These are phyloP conservation scores for Theobroma cacao DNA, from an alignment of 345 rosid species.

Conservation along the genomic window DNA sequence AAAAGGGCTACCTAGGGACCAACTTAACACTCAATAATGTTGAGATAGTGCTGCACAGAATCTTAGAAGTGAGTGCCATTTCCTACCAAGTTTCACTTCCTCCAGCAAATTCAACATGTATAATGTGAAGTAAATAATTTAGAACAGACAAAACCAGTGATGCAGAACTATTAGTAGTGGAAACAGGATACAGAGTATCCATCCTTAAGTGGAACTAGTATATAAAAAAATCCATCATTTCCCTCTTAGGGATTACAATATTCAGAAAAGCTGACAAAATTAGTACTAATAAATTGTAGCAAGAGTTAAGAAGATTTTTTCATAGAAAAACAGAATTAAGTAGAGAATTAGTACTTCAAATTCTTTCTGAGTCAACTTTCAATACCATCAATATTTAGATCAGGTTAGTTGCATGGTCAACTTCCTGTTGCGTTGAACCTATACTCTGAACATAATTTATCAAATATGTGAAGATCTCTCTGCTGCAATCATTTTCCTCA, in stretches of 20 bases:
- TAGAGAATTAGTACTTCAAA: conserved; percentile 13
- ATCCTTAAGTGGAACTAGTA: not conserved
- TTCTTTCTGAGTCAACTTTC: conserved; percentile 29
- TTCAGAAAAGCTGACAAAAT: conserved; percentile 19
- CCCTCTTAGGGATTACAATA: not conserved
- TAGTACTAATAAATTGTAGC: not conserved
- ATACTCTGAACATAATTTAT: not conserved
- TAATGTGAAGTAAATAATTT: conserved; percentile 11
- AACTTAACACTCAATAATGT: conserved; percentile 9
- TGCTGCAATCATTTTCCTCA: no score
- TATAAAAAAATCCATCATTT: not conserved
- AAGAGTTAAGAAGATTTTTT: conserved; percentile 18
- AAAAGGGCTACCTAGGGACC: not conserved
- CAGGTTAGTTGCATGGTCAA: conserved; percentile 6
- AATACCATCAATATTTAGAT: conserved; percentile 8
- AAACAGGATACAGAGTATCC: conserved; percentile 17
- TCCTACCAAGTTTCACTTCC: conserved; percentile 2
- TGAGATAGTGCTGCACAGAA: conserved; percentile 27
- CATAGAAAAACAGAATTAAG: not conserved
- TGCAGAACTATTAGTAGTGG: conserved; percentile 21
- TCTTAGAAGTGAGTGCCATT: conserved; percentile 23
- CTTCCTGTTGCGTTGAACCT: not conserved
- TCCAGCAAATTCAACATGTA: not conserved
- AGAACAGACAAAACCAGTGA: conserved; percentile 26
- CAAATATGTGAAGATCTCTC: not conserved